A percentile compares a stretch with the other conserved stretches of the same genome.
Evolutionary conservation across 164 flowering plant genomes (phyloP).

Genomic region (Vitis amurensis): DNA sequence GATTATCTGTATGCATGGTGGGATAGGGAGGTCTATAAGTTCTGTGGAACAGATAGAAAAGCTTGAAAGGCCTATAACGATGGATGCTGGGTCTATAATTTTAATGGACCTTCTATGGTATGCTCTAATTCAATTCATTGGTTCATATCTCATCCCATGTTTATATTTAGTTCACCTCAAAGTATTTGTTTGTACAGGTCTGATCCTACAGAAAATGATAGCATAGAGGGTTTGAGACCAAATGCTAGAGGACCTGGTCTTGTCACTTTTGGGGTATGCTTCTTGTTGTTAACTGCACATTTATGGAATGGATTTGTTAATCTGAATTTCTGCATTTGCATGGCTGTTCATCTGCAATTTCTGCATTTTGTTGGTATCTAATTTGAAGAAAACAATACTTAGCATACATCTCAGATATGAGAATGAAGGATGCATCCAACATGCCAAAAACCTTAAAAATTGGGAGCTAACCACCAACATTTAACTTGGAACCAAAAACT

Average conservation of each 20-base stretch:
- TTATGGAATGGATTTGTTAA: background rate
- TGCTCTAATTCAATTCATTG: background rate
- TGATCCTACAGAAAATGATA: slow-evolving; percentile 98
- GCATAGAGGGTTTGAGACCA: slow-evolving; percentile 94
- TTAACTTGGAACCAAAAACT: no score
- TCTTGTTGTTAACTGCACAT: background rate
- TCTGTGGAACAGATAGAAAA: slow-evolving; percentile 97
- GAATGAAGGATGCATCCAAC: background rate
- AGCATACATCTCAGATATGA: background rate
- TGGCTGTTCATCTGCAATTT: background rate
- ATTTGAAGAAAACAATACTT: background rate
- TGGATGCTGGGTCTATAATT: slow-evolving; percentile 95
- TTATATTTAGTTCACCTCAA: background rate
- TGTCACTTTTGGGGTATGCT: slow-evolving; percentile 92
- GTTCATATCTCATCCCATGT: background rate
- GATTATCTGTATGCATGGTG: slow-evolving; percentile 99
- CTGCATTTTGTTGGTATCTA: background rate
- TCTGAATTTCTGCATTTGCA: background rate
- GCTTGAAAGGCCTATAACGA: slow-evolving; percentile 94
- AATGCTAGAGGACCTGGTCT: slow-evolving; percentile 99
- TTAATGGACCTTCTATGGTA: slow-evolving; percentile 96
- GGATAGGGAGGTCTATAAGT: slow-evolving; percentile 94
- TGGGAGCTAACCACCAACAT: background rate
- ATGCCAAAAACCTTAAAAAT: background rate
- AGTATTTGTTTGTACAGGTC: slow-evolving; percentile 58